Percentiles rank a stretch among this genome's conserved stretches.
phyloP scores from a whole-genome alignment of 352 stramenopile genomes.

The Lagenidium giganteum region DNA sequence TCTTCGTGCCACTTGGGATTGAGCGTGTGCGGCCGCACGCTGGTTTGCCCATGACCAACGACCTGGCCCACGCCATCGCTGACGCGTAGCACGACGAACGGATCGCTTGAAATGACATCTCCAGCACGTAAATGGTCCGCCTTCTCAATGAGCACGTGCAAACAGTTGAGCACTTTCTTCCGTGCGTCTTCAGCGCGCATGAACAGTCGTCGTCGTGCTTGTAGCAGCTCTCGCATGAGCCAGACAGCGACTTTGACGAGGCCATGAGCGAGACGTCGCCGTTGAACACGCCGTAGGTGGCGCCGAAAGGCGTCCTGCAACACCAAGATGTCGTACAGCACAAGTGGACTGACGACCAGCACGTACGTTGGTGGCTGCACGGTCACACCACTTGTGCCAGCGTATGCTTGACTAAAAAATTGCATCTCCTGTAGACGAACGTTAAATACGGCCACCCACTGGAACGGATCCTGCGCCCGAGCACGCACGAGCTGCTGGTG shows the following conservation, averaged over 20 bases:
- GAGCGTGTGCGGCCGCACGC: conserved; percentile 38
- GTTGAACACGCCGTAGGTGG: conserved; percentile 11
- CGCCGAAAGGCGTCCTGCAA: conserved; percentile 61
- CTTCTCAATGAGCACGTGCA: conserved; percentile 51
- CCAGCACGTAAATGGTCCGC: conserved; percentile 38
- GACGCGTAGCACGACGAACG: conserved; percentile 45
- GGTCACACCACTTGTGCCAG: conserved; percentile 5
- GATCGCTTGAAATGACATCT: conserved; percentile 59
- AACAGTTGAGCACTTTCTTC: conserved; percentile 41
- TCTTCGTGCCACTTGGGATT: conserved; percentile 75
- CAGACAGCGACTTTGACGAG: conserved; percentile 25
- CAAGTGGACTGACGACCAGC: conserved; percentile 43
- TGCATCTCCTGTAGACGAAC: conserved; percentile 44
- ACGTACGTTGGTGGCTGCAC: conserved; percentile 33
- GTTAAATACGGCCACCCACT: conserved; percentile 61
- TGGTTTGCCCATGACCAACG: conserved; percentile 37
- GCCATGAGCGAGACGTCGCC: conserved; percentile 23
- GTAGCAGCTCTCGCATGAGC: conserved; percentile 18
- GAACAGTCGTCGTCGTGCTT: conserved; percentile 18
- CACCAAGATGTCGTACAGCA: conserved; percentile 63
- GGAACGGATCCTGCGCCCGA: conserved; percentile 27
- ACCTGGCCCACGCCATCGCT: conserved; percentile 15
- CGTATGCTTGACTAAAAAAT: conserved; percentile 35
- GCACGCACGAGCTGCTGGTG: no score
- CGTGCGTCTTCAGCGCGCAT: conserved; percentile 18